Conservation (phyloP, 495 filamentous ascomycete species). For the Thozetella sp. region DNA sequence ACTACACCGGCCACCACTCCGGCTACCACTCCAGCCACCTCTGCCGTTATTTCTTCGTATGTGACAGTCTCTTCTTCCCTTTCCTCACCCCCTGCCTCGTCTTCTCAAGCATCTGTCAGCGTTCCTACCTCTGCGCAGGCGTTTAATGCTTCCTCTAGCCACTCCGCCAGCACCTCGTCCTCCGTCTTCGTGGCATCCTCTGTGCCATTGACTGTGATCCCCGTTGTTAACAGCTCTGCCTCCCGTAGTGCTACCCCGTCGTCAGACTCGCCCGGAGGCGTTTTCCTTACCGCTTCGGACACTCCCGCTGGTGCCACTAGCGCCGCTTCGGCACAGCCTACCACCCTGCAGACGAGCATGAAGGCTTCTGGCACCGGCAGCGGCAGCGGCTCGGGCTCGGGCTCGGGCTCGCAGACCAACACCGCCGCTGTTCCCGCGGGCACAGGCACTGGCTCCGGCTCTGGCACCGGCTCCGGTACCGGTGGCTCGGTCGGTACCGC, state of each 20-base stretch:
- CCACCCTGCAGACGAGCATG: slow-evolving; percentile 20
- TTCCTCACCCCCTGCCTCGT: slow-evolving; percentile 11
- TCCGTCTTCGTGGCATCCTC: background rate
- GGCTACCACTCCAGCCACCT: background rate
- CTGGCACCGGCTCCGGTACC: slow-evolving; percentile 2
- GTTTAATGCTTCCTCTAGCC: background rate
- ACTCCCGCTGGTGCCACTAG: slow-evolving; percentile 7
- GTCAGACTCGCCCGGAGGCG: slow-evolving; percentile 27
- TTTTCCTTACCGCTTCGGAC: slow-evolving; percentile 28
- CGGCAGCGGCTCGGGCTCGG: slow-evolving; percentile 13
- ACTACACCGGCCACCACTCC: slow-evolving; percentile 50
- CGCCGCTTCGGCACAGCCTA: slow-evolving; percentile 8
- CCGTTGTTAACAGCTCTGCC: slow-evolving; percentile 6
- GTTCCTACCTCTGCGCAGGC: background rate
- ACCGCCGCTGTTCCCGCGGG: slow-evolving; percentile 12
- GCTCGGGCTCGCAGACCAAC: slow-evolving; percentile 12
- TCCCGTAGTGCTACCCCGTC: slow-evolving; percentile 10
- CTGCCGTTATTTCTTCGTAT: slow-evolving; percentile 11
- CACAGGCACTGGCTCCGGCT: slow-evolving; percentile 7
- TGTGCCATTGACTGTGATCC: slow-evolving; percentile 5
- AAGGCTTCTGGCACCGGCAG: slow-evolving; percentile 6
- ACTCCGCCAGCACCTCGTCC: background rate
- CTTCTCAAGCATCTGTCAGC: background rate
- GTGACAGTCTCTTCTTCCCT: slow-evolving; percentile 18
- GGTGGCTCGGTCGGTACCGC: slow-evolving; percentile 29